Percentiles rank a stretch among this genome's conserved stretches.
phyloP scores from a whole-genome alignment of 805 yeast species.

The Schwanniomyces occidentalis region DNA sequence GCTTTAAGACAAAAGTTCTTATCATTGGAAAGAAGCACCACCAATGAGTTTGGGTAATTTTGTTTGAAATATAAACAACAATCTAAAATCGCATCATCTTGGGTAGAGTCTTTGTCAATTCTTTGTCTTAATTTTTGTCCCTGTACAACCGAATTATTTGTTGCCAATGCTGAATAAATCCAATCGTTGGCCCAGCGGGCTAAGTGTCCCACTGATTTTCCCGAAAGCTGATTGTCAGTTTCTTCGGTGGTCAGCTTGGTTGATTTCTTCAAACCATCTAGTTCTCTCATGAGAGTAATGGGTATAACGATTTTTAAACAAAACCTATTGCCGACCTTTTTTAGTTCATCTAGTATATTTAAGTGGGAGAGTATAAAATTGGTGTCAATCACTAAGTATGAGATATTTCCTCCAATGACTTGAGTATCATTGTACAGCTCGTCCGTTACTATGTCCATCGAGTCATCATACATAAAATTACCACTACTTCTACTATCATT shows the following conservation, averaged over 20 bases:
- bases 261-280: conserved; percentile 77
- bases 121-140: conserved; percentile 66
- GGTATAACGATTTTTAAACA: conserved; percentile 66
- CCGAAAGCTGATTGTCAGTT: conserved; percentile 18
- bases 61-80: conserved; percentile 69
- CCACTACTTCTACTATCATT: conserved; percentile 11
- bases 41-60: conserved; percentile 33
- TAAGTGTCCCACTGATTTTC: conserved; percentile 47
- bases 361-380: conserved; percentile 77
- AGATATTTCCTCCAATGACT: conserved; percentile 19
- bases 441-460: conserved; percentile 20
- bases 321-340: conserved; percentile 37
- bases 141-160: conserved; percentile 46
- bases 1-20: conserved; percentile 82
- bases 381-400: conserved; percentile 73
- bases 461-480: conserved; percentile 8
- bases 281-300: conserved; percentile 63
- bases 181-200: conserved; percentile 80
- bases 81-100: conserved; percentile 85
- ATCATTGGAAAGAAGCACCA: conserved; percentile 76
- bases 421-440: conserved; percentile 14
- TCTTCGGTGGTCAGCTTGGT: conserved; percentile 10
- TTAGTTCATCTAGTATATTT: conserved; percentile 53
- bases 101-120: conserved; percentile 43
- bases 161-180: conserved; percentile 65